Percentiles rank a stretch among this genome's conserved stretches.
Conservation (phyloP, 2,329 filamentous ascomycete genomes). For the Alternaria postmessia region DNA sequence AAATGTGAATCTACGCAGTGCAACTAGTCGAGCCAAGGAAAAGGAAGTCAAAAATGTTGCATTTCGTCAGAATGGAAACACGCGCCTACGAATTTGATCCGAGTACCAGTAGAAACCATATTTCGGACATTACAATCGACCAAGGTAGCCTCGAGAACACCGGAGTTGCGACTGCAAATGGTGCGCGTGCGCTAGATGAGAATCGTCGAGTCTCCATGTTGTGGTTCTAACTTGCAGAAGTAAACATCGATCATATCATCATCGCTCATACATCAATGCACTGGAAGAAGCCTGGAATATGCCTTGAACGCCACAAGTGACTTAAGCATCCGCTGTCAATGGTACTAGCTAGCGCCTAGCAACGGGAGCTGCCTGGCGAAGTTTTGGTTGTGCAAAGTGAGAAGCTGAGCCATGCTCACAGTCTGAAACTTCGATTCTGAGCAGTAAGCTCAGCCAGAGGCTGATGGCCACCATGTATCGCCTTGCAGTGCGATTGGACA, state of each 20-base stretch:
- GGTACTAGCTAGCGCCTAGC: constrained; percentile 24
- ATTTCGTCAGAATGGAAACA: not conserved
- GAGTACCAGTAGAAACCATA: not conserved
- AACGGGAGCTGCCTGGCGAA: constrained; percentile 24
- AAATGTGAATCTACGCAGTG: not conserved
- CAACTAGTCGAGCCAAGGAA: not conserved
- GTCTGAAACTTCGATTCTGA: constrained; percentile 6
- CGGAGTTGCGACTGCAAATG: not conserved
- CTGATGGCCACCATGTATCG: constrained; percentile 3
- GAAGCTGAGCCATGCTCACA: constrained; percentile 5
- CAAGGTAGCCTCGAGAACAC: not conserved
- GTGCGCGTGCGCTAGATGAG: not conserved
- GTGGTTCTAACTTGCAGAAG: not conserved
- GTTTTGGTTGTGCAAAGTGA: constrained; percentile 7
- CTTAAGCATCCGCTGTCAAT: constrained; percentile 28
- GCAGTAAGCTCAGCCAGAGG: constrained; percentile 14
- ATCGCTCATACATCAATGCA: constrained; percentile 8
- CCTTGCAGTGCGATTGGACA: constrained; percentile 2
- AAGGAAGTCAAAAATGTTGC: not conserved
- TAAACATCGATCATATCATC: not conserved
- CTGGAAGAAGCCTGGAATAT: constrained; percentile 20
- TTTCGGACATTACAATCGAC: not conserved
- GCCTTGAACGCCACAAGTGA: constrained; percentile 21
- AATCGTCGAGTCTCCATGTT: constrained; percentile 7
- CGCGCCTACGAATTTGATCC: not conserved